Base-by-base conservation (phyloP, 2,329 filamentous ascomycete genomes). In the Daldinia sp. region DNA sequence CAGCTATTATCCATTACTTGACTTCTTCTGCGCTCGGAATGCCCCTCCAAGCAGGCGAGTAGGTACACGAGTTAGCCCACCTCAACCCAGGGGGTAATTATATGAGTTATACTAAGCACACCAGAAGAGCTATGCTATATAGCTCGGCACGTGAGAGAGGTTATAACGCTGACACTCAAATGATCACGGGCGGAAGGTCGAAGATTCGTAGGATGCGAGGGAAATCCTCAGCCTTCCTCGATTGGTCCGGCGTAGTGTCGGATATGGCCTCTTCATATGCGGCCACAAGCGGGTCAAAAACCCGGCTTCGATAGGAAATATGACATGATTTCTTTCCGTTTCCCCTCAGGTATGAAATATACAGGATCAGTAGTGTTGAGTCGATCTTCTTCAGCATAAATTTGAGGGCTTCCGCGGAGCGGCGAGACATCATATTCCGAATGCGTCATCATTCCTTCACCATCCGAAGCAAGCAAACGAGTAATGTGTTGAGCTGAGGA, bases 331-430 rank as follows among this genome's bases (percentile, higher is more conserved):
- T 81, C 81, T 70, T 89, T 85, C 55, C 89, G 90, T 54, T 84
- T 84, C 64, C 85, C 82, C 76, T 90, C 87, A 3, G 93, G 91
- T 68, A 97, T 89, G 65, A 92, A 90, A 78, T 92, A 97, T 23
- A 97, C 85, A 1, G 94, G 94, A 77, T 97, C 93, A 35, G 92
- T 84, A 13, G 90, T 81, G 52, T 80, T 81, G 52, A 97, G 83
- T 37, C 87, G 81, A 79, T 96, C 92, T 60, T 82, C 79, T 70
- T 90, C 85, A 62, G 92, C 88, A 77, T 91, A 92, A 50, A 91
- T 83, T 69, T 87, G 87, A 64, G 81, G 81, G 47, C 83, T 84
- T 55, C 83, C 81, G 52, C 82, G 79, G 66, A 83, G 81, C 23
- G 83, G 81, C 69, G 79, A 76, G 60, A 75, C 71, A 63, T 79